These are phyloP conservation scores for Saururus chinensis DNA, from an alignment of 164 flowering plant species.

Conservation along the genomic window DNA sequence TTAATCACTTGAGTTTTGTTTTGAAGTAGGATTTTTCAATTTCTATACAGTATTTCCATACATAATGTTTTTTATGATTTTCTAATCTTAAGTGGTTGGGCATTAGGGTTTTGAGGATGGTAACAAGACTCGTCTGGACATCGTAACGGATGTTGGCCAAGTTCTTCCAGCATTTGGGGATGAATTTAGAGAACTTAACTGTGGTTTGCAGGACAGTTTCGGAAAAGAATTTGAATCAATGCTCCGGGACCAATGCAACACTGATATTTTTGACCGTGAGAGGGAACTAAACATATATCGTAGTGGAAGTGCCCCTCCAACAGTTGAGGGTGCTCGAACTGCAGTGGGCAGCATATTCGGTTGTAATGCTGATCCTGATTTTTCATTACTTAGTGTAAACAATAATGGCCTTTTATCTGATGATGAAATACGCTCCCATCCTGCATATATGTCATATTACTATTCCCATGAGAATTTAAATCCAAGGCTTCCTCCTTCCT, in stretches of 20 bases:
- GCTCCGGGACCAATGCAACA: conserved; percentile 29
- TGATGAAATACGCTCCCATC: conserved; percentile 67
- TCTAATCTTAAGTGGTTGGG: neutral
- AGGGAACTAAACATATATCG: conserved; percentile 48
- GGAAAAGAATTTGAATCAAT: conserved; percentile 44
- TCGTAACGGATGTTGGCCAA: conserved; percentile 20
- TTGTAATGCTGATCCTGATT: conserved; percentile 1
- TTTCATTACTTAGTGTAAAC: conserved; percentile 2
- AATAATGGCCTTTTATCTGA: conserved; percentile 31
- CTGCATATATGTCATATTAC: conserved; percentile 69
- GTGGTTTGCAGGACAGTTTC: conserved; percentile 35
- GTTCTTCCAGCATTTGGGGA: conserved; percentile 12
- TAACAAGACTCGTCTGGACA: conserved; percentile 25
- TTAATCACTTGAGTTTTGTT: too few species aligned
- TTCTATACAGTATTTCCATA: neutral
- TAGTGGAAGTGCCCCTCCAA: conserved; percentile 95
- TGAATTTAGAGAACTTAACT: conserved; percentile 19
- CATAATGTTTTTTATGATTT: neutral
- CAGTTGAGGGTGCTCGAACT: conserved; percentile 67
- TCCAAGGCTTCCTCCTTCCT: conserved; percentile 78
- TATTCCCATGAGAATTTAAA: conserved; percentile 63
- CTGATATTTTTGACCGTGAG: conserved; percentile 20
- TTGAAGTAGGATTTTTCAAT: neutral
- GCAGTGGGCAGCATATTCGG: conserved; percentile 46
- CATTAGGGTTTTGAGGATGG: conserved; percentile 31